These are phyloP conservation scores for Leishmania gerbilli DNA, from an alignment of 208 protist genomes.

Conservation along the genomic window DNA sequence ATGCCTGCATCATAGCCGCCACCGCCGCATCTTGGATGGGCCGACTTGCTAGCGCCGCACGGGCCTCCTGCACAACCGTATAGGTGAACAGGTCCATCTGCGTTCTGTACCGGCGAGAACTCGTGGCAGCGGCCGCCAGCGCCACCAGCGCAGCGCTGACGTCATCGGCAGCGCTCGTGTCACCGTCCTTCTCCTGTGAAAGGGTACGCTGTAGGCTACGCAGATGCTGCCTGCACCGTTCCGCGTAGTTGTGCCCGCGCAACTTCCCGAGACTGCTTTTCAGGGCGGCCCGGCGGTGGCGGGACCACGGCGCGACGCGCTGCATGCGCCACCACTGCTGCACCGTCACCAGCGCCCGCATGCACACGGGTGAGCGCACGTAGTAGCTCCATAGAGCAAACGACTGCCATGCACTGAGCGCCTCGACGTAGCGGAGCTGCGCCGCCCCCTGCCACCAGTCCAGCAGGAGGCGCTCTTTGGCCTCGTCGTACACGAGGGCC, in stretches of 20 bases:
- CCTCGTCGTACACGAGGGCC: constrained; percentile 18
- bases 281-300: constrained; percentile 6
- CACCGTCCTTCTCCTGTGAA: neutral
- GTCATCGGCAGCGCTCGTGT: neutral
- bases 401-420: constrained; percentile 11
- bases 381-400: constrained; percentile 22
- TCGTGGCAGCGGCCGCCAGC: constrained; percentile 36
- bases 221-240: constrained; percentile 10
- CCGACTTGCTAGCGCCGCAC: constrained; percentile 10
- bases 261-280: neutral
- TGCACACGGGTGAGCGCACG: constrained; percentile 40
- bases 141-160: constrained; percentile 3
- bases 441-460: constrained; percentile 19
- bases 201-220: constrained; percentile 2
- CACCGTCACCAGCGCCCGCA: constrained; percentile 49
- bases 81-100: constrained; percentile 42
- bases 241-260: constrained; percentile 4
- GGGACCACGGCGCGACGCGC: constrained; percentile 20
- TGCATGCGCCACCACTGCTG: constrained; percentile 81
- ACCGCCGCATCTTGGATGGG: neutral
- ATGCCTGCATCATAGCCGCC: neutral
- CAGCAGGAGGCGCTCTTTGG: constrained; percentile 22
- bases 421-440: constrained; percentile 24
- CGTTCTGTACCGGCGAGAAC: constrained; percentile 32
- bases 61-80: constrained; percentile 19